Evolutionary conservation across 2,329 filamentous ascomycete genomes (phyloP), one percentile per base, ranked within the genome.

Genomic region (Fusarium humuli): DNA sequence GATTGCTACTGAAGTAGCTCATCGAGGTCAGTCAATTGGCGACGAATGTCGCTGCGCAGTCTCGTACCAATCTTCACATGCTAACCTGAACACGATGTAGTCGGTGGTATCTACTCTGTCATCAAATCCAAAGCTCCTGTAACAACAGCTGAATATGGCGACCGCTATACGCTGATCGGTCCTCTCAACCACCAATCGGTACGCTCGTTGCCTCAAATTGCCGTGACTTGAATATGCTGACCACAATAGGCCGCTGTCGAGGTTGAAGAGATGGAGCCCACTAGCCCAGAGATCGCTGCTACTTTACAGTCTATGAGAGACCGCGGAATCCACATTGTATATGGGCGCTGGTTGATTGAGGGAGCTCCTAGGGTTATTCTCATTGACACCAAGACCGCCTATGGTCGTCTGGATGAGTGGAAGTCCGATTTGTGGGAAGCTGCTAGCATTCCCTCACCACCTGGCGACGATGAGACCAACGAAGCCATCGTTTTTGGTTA

Each of bases 81-180:
- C 67, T 70, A 55, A 67, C 53, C n/a, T 42, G 45, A 41, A 22
- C 44, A 50, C 57, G 41, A 61, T 18, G 20, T 61, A 97, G 96
- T 99, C 67, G 96, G 96, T 78, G 96, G 96, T 76, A 99, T 99
- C 83, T 99, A 99, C 86, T 98, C 95, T 18, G 96, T 99, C 72
- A 91, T 99, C 83, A 99, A 99, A 83, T 99, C 96, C 67, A 99
- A 99, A 83, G 95, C 96, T 40, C 95, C 96, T 53, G 96, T 98
- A 67, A 98, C 96, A 45, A 98, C 95, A 1, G 94, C 94, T 67
- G 96, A 99, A 82, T 99, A 98, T 96, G 96, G 96, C 81, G 94
- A 97, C 65, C 90, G 94, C 73, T 99, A 99, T 82, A 97, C 94
- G 29, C 88, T 98, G 72, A 94, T 99, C 79, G 96, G 96, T 3